Evolutionary conservation across 2,329 filamentous ascomycete species (phyloP), one percentile per base, ranked within the genome.

Genomic region (Paraphoma sp.): DNA sequence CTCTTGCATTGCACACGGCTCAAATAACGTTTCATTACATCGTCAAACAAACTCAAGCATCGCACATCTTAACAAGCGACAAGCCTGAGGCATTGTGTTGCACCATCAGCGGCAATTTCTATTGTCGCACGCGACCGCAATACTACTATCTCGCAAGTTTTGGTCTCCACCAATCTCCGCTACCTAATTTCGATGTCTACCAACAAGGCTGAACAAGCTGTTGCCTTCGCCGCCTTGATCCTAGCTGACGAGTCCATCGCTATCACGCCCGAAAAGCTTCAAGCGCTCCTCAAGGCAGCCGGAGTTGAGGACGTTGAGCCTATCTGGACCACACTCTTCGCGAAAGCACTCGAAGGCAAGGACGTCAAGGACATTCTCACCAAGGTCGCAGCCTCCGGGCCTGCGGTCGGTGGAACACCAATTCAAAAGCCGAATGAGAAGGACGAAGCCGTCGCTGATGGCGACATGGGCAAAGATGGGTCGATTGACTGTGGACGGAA

Each of bases 211-310:
- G 68, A 71, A 44, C 63, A 55, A 82, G 94, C 94, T 80, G 88
- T 89, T 80, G 96, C 94, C 79, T 98, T 97, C 87, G 95, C 95
- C 79, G 92, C 94, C 81, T 89, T 99, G 83, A 97, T 98, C 87
- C 92, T 98, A 81, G 94, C 94, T 82, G 95, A 99, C 87, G 94
- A 97, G 75, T 89, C 88, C 83, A 83, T 98, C 79, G 92, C 96
- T 78, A 92, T 98, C 86, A 96, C 94, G 80, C 86, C 95, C 86
- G 95, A 98, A 83, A 98, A 98, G 87, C 87, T 99, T 78, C 88
- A 92, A 81, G 88, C 89, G 74, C 82, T 99, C 76, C 90, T 98
- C 84, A 89, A 91, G 83, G 91, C 94, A 79, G 93, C 95, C 74
- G 88, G 89, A 77, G 83, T 97, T 77, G 81, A 84, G 65, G 93